Conservation (phyloP, 352 stramenopile genomes). For the Aphanomyces euteiches region DNA sequence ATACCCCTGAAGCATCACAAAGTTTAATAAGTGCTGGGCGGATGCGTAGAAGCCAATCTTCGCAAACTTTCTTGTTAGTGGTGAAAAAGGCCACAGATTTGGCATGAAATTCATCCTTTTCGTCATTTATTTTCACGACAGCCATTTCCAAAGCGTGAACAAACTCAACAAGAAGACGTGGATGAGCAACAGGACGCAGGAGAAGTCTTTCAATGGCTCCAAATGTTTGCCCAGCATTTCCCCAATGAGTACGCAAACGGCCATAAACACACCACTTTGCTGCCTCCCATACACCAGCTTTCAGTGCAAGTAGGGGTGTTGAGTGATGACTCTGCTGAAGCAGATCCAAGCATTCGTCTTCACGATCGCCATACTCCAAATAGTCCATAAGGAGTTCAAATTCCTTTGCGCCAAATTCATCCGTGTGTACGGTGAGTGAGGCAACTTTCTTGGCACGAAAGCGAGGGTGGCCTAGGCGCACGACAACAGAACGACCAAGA, state of each 20-base stretch:
- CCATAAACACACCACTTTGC: slow-evolving; percentile 68
- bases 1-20: slow-evolving; percentile 33
- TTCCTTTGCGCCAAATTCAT: slow-evolving; percentile 29
- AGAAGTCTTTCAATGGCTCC: slow-evolving; percentile 66
- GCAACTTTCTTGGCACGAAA: slow-evolving; percentile 25
- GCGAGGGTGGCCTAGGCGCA: slow-evolving; percentile 28
- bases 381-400: slow-evolving; percentile 26
- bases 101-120: slow-evolving; percentile 42
- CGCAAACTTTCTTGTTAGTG: slow-evolving; percentile 62
- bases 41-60: slow-evolving; percentile 66
- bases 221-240: slow-evolving; percentile 70
- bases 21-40: slow-evolving; percentile 51
- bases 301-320: slow-evolving; percentile 24
- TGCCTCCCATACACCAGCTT: slow-evolving; percentile 41
- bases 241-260: slow-evolving; percentile 70
- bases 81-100: slow-evolving; percentile 55
- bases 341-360: not conserved
- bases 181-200: slow-evolving; percentile 25
- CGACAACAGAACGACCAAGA: not conserved
- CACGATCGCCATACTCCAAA: slow-evolving; percentile 7
- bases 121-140: slow-evolving; percentile 37
- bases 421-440: not conserved
- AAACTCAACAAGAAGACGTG: slow-evolving; percentile 43
- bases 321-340: slow-evolving; percentile 2
- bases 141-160: slow-evolving; percentile 46